Evolutionary conservation across 148 eudicot genomes (phyloP), one percentile per base, ranked within the genome.

Genomic region (Dysphania ambrosioides): DNA sequence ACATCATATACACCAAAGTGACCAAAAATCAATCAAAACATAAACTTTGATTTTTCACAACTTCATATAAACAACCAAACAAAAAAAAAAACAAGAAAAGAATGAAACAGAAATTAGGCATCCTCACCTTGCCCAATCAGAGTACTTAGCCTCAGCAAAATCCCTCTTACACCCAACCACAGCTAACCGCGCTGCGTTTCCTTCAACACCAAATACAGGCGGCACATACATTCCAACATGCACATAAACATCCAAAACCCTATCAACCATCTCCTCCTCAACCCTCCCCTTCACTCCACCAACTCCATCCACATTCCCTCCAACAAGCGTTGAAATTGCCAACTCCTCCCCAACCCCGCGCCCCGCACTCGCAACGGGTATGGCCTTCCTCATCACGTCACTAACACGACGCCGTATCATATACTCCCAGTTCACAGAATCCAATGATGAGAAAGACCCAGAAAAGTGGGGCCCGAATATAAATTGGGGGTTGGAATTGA

Each of bases 51-150:
- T n/a, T n/a, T n/a, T 4, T 21, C 21, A 19, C 68, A 41, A 31
- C 29, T 0, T 21, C 29, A 21, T 8, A 38, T 29, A 55, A 61
- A 31, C 53, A 65, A 26, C 40, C 44, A 63, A 8, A 62, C 0
- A 62, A 57, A 74, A 1, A 4, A 12, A 36, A 29, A 34, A 47
- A 24, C 13, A 29, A 40, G 4, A 62, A 51, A 32, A n/a, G 24
- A 36, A 63, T 26, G 29, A 10, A 64, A 60, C n/a, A n/a, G n/a
- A n/a, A 47, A 11, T 16, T 47, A 47, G 53, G 49, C 66, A 70
- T 9, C 32, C 88, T 68, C 78, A 94, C 98, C 98, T 86, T 58
- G 86, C 97, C 98, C 98, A 94, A 70, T 88, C 93, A 11, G 98
- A 86, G 81, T 94, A 90, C 87, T 94, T 94, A 3, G 98, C 96